phyloP scores from a whole-genome alignment of 2,329 filamentous ascomycete genomes.

The Albophoma yamanashiensis region DNA sequence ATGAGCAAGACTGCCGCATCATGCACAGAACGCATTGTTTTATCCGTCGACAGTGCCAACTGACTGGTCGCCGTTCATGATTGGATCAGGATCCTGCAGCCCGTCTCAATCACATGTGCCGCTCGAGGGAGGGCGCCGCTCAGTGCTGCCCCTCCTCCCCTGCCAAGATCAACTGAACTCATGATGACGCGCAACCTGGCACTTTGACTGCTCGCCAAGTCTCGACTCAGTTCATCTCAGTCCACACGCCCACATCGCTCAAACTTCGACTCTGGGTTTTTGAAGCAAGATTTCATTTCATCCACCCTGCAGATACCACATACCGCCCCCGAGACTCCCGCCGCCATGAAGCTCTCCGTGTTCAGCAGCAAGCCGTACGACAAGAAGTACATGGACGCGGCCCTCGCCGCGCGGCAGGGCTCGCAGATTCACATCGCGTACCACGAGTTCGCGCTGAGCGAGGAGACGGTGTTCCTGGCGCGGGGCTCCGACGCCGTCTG shows the following conservation, averaged over 20 bases:
- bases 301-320: background rate
- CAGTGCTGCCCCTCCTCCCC: background rate
- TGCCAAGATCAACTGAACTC: background rate
- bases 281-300: background rate
- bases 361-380: slow-evolving; percentile 29
- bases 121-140: background rate
- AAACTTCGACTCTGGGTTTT: background rate
- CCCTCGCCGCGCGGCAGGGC: slow-evolving; percentile 16
- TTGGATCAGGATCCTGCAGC: background rate
- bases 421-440: slow-evolving; percentile 31
- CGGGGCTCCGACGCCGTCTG: slow-evolving; percentile 46
- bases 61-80: background rate
- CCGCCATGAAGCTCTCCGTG: slow-evolving; percentile 45
- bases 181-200: background rate
- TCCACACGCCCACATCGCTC: background rate
- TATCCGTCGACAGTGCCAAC: too few relatives aligned
- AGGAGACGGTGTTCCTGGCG: slow-evolving; percentile 45
- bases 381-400: slow-evolving; percentile 26
- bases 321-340: background rate
- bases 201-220: background rate
- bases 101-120: background rate
- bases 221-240: background rate
- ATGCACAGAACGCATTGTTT: background rate
- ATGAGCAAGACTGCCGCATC: background rate
- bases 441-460: slow-evolving; percentile 45